Evolutionary conservation across 2,329 filamentous ascomycete genomes (phyloP), one percentile per base, ranked within the genome.

Genomic region (Pyrenophora seminiperda): DNA sequence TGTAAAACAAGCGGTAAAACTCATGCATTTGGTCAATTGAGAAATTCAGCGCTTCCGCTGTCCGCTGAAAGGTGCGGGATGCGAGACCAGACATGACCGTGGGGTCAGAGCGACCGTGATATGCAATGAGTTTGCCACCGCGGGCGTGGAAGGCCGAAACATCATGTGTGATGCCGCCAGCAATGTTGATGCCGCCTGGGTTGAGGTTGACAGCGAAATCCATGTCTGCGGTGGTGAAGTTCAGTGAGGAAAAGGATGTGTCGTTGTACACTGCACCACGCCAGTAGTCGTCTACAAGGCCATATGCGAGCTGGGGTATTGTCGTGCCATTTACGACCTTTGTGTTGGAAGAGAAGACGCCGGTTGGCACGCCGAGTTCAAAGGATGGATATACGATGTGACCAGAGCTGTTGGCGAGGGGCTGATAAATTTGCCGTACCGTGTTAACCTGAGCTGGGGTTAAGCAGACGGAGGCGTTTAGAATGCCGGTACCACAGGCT

Each of bases 11-110:
- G 33, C 79, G 73, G 53, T 77, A 74, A 52, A 76, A 77, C 1
- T 63, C 59, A 47, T 77, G 73, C 18, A 77, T 56, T 44, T 69
- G 55, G 0, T 48, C 41, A 1, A 56, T 30, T 1, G 60, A 42
- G 0, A 67, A 53, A 10, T 52, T 37, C 3, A 51, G 39, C 13
- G 47, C 33, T 19, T 49, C 49, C 6, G 63, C 47, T 1, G 79
- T 74, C 22, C 73, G 69, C 70, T 67, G 61, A 77, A 79, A 77
- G 83, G 63, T 79, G 78, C 32, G 78, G 73, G 6, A 77, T 78
- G 30, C 78, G 74, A 66, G 74, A 0, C 70, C 73, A 22, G 59
- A 22, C 2, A 70, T 63, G 11, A 77, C 71, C 29, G 76, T 69
- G 4, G 24, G 34, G 41, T 63, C 61, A 15, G 44, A 19, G 9